Conservation (phyloP, 495 filamentous ascomycete genomes). For the Hypoxylon crocopeplum region DNA sequence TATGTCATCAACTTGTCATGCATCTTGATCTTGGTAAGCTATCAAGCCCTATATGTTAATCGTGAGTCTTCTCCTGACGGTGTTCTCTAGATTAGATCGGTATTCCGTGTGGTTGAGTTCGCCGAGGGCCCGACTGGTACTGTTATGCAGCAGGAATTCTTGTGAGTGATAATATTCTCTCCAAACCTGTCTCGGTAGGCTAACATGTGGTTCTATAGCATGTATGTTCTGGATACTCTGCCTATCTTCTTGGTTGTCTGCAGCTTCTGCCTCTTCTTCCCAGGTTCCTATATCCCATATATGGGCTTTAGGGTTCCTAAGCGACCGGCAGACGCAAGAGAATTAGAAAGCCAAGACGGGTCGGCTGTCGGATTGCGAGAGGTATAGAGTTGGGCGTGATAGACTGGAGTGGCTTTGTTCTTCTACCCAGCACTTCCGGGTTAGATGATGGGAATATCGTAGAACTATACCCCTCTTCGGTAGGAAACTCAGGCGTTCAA, state of each 20-base stretch:
- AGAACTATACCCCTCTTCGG: neutral
- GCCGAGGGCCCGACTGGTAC: constrained; percentile 33
- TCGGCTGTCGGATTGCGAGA: constrained; percentile 13
- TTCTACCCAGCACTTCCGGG: neutral
- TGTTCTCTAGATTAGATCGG: constrained; percentile 44
- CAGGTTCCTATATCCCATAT: constrained; percentile 53
- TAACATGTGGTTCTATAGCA: constrained; percentile 18
- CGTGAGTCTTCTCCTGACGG: neutral
- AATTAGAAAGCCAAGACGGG: constrained; percentile 8
- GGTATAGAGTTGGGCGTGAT: constrained; percentile 1
- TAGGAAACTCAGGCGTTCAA: neutral
- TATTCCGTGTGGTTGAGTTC: constrained; percentile 50
- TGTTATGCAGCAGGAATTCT: constrained; percentile 39
- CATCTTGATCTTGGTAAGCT: constrained; percentile 46
- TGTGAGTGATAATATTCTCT: constrained; percentile 25
- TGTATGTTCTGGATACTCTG: constrained; percentile 46
- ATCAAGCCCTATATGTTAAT: neutral
- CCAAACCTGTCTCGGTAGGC: neutral
- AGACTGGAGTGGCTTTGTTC: neutral
- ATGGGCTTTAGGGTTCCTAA: constrained; percentile 49
- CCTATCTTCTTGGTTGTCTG: constrained; percentile 43
- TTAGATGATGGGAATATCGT: neutral
- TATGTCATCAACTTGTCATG: constrained; percentile 42
- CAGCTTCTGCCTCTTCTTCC: constrained; percentile 47
- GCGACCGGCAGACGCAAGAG: constrained; percentile 2